Conservation (phyloP, 2,329 filamentous ascomycete species). For the Davidsoniella australis region DNA sequence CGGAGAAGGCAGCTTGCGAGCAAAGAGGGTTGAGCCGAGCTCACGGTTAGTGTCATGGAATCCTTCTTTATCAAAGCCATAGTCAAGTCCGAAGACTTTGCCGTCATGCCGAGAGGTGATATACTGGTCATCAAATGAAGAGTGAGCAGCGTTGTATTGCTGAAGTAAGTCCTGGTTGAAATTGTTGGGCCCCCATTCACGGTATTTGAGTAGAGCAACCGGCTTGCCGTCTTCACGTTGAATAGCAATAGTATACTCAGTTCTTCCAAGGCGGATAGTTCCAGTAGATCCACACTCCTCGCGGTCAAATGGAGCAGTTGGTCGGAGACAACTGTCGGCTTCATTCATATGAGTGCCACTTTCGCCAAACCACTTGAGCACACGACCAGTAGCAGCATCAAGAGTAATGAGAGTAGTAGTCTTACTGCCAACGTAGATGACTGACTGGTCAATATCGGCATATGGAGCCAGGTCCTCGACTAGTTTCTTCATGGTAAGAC, state of each 20-base stretch:
- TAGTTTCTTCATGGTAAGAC: conserved; percentile 66
- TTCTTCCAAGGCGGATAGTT: conserved; percentile 67
- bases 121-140: conserved; percentile 73
- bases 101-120: conserved; percentile 79
- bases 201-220: conserved; percentile 80
- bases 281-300: conserved; percentile 67
- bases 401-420: conserved; percentile 79
- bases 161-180: conserved; percentile 72
- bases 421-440: conserved; percentile 84
- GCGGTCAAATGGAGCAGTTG: conserved; percentile 48
- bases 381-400: conserved; percentile 67
- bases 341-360: conserved; percentile 50
- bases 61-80: conserved; percentile 46
- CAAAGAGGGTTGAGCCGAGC: conserved; percentile 40
- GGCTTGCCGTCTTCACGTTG: conserved; percentile 56
- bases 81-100: conserved; percentile 48
- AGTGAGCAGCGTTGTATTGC: conserved; percentile 44
- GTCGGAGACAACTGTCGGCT: conserved; percentile 57
- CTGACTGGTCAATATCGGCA: conserved; percentile 53
- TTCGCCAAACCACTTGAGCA: conserved; percentile 72
- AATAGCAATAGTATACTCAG: conserved; percentile 80
- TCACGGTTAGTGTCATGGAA: conserved; percentile 10
- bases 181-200: conserved; percentile 89
- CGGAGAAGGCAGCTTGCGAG: conserved; percentile 53
- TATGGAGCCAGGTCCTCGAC: conserved; percentile 73